Conservation (phyloP, 2,329 filamentous ascomycete species). For the Fusarium sp. region DNA sequence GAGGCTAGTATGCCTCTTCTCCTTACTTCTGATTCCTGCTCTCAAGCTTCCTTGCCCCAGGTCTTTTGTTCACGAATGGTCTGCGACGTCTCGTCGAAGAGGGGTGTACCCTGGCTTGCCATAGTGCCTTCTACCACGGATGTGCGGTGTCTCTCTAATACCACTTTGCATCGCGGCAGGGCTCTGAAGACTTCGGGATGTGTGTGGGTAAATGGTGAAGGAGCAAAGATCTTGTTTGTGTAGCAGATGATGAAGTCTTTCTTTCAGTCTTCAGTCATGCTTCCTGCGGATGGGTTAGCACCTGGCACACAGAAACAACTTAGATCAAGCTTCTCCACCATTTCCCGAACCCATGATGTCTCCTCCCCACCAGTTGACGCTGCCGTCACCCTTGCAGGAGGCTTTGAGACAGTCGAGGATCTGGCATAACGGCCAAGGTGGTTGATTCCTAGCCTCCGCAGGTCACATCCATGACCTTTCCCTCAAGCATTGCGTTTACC, state of each 20-base stretch:
- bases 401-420: conserved; percentile 47
- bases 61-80: conserved; percentile 15
- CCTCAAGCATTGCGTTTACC: conserved; percentile 17
- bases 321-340: conserved; percentile 44
- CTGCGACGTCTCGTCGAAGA: conserved; percentile 19
- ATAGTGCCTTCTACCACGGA: conserved; percentile 6
- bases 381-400: conserved; percentile 46
- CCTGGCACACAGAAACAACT: conserved; percentile 26
- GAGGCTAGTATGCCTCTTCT: conserved; percentile 19
- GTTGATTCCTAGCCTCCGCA: conserved; percentile 35
- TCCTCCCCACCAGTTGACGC: conserved; percentile 39
- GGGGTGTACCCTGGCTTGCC: conserved; percentile 24
- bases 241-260: conserved; percentile 36
- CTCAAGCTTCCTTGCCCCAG: conserved; percentile 7
- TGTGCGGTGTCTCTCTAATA: conserved; percentile 28
- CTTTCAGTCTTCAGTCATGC: conserved; percentile 34
- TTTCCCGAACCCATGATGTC: conserved; percentile 42
- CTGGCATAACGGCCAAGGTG: conserved; percentile 48
- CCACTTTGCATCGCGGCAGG: conserved; percentile 32
- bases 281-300: conserved; percentile 16
- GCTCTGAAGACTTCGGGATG: conserved; percentile 30
- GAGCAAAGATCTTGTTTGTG: conserved; percentile 16
- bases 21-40: conserved; percentile 20
- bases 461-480: conserved; percentile 24
- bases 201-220: conserved; percentile 26